Percentiles rank a stretch among this genome's conserved stretches.
Evolutionary conservation across 192 early-diverging fungal genomes (phyloP).

Genomic region (Gryganskiella cystojenkinii): DNA sequence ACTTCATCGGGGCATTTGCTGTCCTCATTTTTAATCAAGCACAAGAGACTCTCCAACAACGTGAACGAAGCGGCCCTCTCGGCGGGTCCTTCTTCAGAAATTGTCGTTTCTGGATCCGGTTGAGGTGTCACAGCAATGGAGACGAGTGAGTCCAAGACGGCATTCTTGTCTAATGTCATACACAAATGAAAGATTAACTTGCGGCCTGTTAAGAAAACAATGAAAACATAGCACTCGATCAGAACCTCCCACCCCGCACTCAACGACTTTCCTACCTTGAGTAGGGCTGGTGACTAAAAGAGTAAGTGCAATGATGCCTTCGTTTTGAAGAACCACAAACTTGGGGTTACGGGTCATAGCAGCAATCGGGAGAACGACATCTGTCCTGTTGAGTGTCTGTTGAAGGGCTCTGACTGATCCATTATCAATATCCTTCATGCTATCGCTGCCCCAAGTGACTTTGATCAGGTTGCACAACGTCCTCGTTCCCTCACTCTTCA

Average conservation of each 20-base stretch:
- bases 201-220: conserved; percentile 16
- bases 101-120: conserved; percentile 11
- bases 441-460: conserved; percentile 56
- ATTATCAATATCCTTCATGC: conserved; percentile 36
- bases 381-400: conserved; percentile 39
- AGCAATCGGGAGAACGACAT: conserved; percentile 52
- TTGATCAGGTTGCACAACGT: conserved; percentile 64
- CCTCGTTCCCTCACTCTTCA: conserved; percentile 66
- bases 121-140: conserved; percentile 3
- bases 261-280: conserved; percentile 32
- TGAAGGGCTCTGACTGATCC: conserved; percentile 46
- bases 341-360: conserved; percentile 63
- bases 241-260: background rate
- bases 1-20: conserved; percentile 60
- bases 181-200: background rate
- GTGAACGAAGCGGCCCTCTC: conserved; percentile 23
- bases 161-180: conserved; percentile 16
- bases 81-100: conserved; percentile 8
- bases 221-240: background rate
- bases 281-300: conserved; percentile 54
- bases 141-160: conserved; percentile 30
- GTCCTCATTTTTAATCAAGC: conserved; percentile 49
- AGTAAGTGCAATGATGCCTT: conserved; percentile 65
- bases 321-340: conserved; percentile 66
- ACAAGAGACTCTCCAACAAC: conserved; percentile 54